Evolutionary conservation across 306 rosid species (phyloP).

Genomic region (Prunus persica): DNA sequence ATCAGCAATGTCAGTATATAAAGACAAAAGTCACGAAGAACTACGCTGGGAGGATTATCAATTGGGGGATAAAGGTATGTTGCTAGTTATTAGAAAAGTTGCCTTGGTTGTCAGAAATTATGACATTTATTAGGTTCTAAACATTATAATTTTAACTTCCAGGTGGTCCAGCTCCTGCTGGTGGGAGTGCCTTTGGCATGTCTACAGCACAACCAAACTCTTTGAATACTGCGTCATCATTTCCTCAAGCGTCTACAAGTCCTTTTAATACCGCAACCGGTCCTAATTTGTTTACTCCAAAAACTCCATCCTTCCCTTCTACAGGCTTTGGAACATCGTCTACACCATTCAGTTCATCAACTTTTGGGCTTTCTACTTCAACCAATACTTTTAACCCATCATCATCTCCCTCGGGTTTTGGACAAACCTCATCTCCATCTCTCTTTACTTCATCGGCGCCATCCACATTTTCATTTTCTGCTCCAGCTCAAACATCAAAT

Average conservation of each 20-base stretch:
- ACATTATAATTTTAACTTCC: constrained; percentile 4
- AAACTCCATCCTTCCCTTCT: constrained; percentile 50
- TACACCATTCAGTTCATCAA: constrained; percentile 59
- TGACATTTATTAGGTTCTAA: constrained; percentile 1
- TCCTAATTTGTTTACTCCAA: constrained; percentile 65
- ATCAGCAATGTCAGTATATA: constrained; percentile 88
- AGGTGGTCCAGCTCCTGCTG: constrained; percentile 84
- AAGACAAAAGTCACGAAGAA: constrained; percentile 94
- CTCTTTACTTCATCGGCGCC: constrained; percentile 40
- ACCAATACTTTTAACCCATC: constrained; percentile 43
- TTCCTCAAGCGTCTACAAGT: constrained; percentile 64
- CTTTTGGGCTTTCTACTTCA: constrained; percentile 48
- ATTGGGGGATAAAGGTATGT: constrained; percentile 76
- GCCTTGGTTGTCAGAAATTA: not conserved
- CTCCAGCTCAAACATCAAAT: constrained; percentile 46
- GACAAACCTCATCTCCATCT: constrained; percentile 46
- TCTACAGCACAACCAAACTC: constrained; percentile 52
- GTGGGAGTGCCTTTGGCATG: constrained; percentile 48
- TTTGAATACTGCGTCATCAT: constrained; percentile 50
- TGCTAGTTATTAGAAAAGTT: not conserved
- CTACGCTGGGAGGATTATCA: constrained; percentile 99
- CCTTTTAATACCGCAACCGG: constrained; percentile 51
- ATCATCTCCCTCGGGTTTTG: constrained; percentile 32
- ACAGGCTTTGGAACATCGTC: constrained; percentile 51
- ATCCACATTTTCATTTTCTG: constrained; percentile 44